Conservation (phyloP, 2,329 filamentous ascomycete species). For the Fusarium sp. region DNA sequence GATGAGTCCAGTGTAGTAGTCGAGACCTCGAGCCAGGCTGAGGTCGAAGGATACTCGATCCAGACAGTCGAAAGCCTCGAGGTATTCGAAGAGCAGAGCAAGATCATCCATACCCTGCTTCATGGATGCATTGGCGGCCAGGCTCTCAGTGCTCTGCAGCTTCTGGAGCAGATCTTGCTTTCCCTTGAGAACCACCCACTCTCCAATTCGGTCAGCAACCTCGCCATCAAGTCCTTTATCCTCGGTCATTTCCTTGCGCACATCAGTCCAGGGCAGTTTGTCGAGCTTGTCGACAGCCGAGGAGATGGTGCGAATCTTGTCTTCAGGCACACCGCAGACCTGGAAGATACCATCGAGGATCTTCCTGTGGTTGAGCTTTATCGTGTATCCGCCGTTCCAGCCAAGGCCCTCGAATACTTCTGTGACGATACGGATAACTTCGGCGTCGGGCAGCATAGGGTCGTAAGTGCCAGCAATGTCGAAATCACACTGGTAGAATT, state of each 20-base stretch:
- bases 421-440: constrained; percentile 84
- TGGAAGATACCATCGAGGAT: constrained; percentile 93
- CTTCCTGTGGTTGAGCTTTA: constrained; percentile 95
- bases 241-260: constrained; percentile 91
- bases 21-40: constrained; percentile 88
- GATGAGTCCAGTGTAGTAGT: constrained; percentile 92
- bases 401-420: constrained; percentile 87
- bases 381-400: constrained; percentile 80
- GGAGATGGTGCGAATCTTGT: constrained; percentile 90
- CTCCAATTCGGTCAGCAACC: constrained; percentile 88
- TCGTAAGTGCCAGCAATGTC: constrained; percentile 92
- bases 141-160: constrained; percentile 73
- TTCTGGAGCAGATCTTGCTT: constrained; percentile 78
- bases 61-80: constrained; percentile 79
- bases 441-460: constrained; percentile 90
- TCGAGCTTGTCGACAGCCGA: constrained; percentile 97
- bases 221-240: constrained; percentile 84
- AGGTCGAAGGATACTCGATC: constrained; percentile 88
- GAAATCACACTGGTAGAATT: constrained; percentile 98
- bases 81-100: constrained; percentile 82
- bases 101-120: constrained; percentile 86
- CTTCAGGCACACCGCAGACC: constrained; percentile 86
- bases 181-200: constrained; percentile 83
- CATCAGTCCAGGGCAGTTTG: constrained; percentile 90
- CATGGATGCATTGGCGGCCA: constrained; percentile 78